Conservation (phyloP, 352 stramenopile genomes). For the Pythium brassicae region DNA sequence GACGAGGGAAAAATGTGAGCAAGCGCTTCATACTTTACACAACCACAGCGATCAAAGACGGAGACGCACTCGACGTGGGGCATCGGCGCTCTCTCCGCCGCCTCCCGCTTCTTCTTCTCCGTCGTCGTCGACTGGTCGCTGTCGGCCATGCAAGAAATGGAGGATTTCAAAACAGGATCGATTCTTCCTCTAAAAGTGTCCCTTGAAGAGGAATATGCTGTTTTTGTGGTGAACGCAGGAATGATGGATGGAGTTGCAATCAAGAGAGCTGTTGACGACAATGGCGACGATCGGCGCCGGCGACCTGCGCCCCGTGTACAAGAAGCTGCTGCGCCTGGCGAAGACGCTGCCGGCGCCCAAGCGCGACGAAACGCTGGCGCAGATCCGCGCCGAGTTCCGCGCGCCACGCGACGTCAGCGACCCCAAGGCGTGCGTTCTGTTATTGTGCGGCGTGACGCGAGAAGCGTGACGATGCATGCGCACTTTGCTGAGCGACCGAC, state of each 20-base stretch:
- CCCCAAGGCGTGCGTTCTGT: constrained; percentile 52
- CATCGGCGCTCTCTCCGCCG: constrained; percentile 25
- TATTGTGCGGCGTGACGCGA: too few species aligned
- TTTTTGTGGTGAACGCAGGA: too few species aligned
- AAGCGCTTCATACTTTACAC: too few species aligned
- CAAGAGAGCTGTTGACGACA: too few species aligned
- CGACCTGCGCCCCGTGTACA: constrained; percentile 76
- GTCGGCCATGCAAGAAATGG: neutral
- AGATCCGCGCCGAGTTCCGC: constrained; percentile 80
- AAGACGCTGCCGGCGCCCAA: constrained; percentile 71
- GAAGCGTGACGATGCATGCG: too few species aligned
- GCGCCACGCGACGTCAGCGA: constrained; percentile 49
- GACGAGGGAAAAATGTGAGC: neutral
- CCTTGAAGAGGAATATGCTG: too few species aligned
- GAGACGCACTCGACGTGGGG: constrained; percentile 47
- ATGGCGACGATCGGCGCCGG: constrained; percentile 22
- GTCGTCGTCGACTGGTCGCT: constrained; percentile 6
- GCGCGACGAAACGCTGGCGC: constrained; percentile 51
- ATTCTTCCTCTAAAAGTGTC: too few species aligned
- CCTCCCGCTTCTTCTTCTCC: constrained; percentile 26
- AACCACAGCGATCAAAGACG: neutral
- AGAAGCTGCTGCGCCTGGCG: constrained; percentile 77
- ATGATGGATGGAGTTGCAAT: too few species aligned
- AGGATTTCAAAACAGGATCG: too few species aligned
- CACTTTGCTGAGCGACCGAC: too few species aligned